Evolutionary conservation across 306 rosid genomes (phyloP), one percentile per base, ranked within the genome.

Genomic region (Vigna trinervia): DNA sequence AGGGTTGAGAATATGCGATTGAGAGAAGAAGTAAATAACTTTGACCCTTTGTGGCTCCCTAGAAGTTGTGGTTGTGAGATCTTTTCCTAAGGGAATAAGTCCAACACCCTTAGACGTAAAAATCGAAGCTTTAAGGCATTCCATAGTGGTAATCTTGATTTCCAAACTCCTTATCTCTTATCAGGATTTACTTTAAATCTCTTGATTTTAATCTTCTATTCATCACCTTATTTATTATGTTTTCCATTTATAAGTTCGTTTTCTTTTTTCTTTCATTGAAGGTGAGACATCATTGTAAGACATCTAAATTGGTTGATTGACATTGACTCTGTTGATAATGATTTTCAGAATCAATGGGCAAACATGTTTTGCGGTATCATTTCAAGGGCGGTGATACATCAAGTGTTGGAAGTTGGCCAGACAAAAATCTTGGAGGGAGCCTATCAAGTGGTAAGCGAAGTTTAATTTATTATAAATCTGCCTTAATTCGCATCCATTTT

Each of bases 281-380:
- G 62, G 34, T 56, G 1, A 56, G 32, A 23, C 8, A 22, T 20
- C 22, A 56, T 56, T 56, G 2, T 56, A 22, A 22, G 41, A 38
- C 1, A 38, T 23, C 1, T 23, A 23, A 1, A 23, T 5, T 15
- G 2, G 20, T 62, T 61, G 22, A 59, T 4, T 30, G 20, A 43
- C 8, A 28, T 22, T 43, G 65, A 5, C 1, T n/a, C 9, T 47
- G 17, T 17, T 60, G 12, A 15, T 8, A 6, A 60, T 3, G 5
- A 48, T 69, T 28, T 77, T 75, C 87, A 94, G 96, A 87, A 88
- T 71, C 95, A 88, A 72, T 92, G 96, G 97, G 86, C 96, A 15
- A 67, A 82, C 4, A 76, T 89, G 65, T 92, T 94, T 76, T 82
- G 84, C 36, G 87, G 88, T 1, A 86, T 94, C 73, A 92, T 94